phyloP scores from a whole-genome alignment of 2,329 filamentous ascomycete species.

The Claviceps africana region DNA sequence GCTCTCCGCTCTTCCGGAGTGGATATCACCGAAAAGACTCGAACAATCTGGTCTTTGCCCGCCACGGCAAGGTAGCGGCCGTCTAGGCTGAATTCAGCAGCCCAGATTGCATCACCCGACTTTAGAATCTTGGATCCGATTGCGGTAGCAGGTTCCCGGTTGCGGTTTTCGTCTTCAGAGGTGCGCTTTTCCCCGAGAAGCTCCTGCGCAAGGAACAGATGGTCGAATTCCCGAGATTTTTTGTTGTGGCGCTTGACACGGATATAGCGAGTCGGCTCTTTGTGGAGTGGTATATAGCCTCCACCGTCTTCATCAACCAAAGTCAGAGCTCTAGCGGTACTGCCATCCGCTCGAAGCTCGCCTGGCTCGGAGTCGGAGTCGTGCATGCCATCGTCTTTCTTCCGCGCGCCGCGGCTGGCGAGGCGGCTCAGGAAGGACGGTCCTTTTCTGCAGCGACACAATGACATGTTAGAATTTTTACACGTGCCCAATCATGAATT shows the following conservation, averaged over 20 bases:
- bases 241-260: constrained; percentile 72
- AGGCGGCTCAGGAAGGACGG: constrained; percentile 79
- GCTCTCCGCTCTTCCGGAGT: constrained; percentile 63
- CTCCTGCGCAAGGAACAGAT: constrained; percentile 84
- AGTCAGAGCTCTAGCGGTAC: constrained; percentile 70
- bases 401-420: constrained; percentile 58
- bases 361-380: constrained; percentile 60
- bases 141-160: constrained; percentile 21
- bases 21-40: constrained; percentile 79
- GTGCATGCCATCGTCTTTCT: constrained; percentile 46
- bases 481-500: neutral
- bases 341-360: constrained; percentile 58
- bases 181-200: constrained; percentile 46
- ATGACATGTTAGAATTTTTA: constrained; percentile 6
- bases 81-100: constrained; percentile 83
- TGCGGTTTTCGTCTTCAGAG: constrained; percentile 14
- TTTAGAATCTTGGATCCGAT: constrained; percentile 27
- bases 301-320: constrained; percentile 52
- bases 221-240: constrained; percentile 67
- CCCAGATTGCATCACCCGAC: constrained; percentile 66
- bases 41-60: constrained; percentile 72
- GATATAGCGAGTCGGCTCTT: constrained; percentile 83
- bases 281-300: constrained; percentile 74
- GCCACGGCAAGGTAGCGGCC: constrained; percentile 85
- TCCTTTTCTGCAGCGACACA: constrained; percentile 50